Evolutionary conservation across 2,329 filamentous ascomycete genomes (phyloP).

Genomic region (Aspergillus sergii): DNA sequence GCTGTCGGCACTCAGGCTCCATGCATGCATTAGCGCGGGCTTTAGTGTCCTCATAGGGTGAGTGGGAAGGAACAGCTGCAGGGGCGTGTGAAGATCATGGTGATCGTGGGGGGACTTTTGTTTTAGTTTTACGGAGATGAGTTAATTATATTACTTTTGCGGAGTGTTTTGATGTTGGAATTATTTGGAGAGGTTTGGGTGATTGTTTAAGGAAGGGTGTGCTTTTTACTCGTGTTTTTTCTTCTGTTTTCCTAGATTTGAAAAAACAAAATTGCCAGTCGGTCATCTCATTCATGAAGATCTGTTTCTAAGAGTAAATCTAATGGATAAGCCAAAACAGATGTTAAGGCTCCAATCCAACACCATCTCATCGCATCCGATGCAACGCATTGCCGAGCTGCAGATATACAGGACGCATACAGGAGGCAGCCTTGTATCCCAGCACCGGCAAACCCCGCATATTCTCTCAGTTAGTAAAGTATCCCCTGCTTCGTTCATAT

Average conservation of each 20-base stretch:
- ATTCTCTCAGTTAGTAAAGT: neutral
- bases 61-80: neutral
- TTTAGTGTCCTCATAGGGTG: neutral
- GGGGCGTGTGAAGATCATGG: neutral
- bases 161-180: neutral
- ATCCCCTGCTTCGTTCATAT: neutral
- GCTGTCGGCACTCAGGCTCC: neutral
- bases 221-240: neutral
- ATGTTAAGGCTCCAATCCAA: neutral
- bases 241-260: neutral
- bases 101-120: neutral
- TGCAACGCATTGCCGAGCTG: neutral
- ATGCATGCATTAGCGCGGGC: neutral
- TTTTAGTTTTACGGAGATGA: neutral
- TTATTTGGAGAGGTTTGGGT: neutral
- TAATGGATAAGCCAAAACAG: constrained; percentile 1
- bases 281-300: constrained; percentile 3
- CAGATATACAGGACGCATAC: constrained; percentile 4
- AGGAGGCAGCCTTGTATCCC: neutral
- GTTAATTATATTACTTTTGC: neutral
- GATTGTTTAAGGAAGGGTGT: too few relatives aligned
- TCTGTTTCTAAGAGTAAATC: neutral
- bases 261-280: neutral
- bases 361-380: neutral
- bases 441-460: neutral